A percentile compares a stretch with the other conserved stretches of the same genome.
These are phyloP conservation scores for Mortierella sp. DNA, from an alignment of 371 early-diverging fungal species.

Conservation along the genomic window DNA sequence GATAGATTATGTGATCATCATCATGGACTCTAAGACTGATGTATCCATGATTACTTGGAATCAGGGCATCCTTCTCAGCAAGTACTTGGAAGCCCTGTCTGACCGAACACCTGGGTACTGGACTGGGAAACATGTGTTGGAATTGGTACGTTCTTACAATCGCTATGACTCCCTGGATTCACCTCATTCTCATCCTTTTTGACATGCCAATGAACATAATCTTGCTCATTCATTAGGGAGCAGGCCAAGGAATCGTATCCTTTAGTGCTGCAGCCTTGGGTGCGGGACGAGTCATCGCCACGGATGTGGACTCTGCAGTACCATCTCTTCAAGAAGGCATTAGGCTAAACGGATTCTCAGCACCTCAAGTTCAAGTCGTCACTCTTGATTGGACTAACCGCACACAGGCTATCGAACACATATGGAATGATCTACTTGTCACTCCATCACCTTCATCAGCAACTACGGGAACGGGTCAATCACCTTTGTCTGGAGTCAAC, in stretches of 20 bases:
- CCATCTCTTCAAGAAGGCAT: slow-evolving; percentile 15
- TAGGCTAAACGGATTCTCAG: slow-evolving; percentile 22
- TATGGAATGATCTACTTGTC: slow-evolving; percentile 19
- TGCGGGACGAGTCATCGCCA: slow-evolving; percentile 34
- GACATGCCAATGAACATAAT: too few species aligned
- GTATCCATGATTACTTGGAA: neutral
- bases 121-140: slow-evolving; percentile 32
- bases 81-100: slow-evolving; percentile 43
- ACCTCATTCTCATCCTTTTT: neutral
- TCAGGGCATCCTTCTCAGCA: slow-evolving; percentile 49
- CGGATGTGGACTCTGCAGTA: slow-evolving; percentile 38
- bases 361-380: slow-evolving; percentile 29
- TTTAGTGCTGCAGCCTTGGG: slow-evolving; percentile 45
- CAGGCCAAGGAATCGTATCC: slow-evolving; percentile 50
- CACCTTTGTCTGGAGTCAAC: neutral
- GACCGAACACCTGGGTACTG: slow-evolving; percentile 19
- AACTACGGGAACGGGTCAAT: neutral
- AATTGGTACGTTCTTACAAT: slow-evolving; percentile 22
- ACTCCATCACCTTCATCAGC: neutral
- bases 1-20: too few species aligned
- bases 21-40: neutral
- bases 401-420: slow-evolving; percentile 11
- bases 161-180: too few species aligned
- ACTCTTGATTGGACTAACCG: slow-evolving; percentile 45
- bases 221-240: slow-evolving; percentile 22